Percentiles rank a stretch among this genome's conserved stretches.
phyloP scores from a whole-genome alignment of 169 alveolate species.

The Amoebophrya sp. region DNA sequence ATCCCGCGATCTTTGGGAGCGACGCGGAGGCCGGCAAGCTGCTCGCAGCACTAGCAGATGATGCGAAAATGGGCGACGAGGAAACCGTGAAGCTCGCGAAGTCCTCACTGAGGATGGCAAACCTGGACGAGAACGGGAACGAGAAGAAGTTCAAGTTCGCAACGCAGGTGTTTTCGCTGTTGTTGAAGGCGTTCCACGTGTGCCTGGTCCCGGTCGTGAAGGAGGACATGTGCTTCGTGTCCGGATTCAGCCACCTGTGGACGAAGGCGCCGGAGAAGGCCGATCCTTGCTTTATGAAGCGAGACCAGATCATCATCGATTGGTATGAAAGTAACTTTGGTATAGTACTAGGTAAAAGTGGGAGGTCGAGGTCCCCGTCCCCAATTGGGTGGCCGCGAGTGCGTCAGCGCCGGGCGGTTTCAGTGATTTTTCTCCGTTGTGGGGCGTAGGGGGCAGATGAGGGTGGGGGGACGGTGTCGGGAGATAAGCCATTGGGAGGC shows the following conservation, averaged over 20 bases:
- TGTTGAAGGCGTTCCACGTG: background rate
- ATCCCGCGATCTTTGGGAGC: background rate
- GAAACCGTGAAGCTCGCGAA: background rate
- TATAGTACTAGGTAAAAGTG: too few relatives aligned
- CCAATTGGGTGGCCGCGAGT: too few relatives aligned
- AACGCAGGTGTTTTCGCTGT: background rate
- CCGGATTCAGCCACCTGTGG: background rate
- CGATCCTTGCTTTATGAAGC: too few relatives aligned
- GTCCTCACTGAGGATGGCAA: background rate
- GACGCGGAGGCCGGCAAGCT: background rate
- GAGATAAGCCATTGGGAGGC: too few relatives aligned
- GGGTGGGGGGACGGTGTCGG: too few relatives aligned
- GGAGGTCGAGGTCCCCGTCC: too few relatives aligned
- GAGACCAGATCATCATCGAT: too few relatives aligned
- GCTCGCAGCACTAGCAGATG: background rate
- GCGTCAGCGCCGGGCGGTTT: too few relatives aligned
- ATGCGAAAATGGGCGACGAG: background rate
- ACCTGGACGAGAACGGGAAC: background rate
- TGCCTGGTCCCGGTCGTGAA: background rate
- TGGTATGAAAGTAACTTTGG: too few relatives aligned
- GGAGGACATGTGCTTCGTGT: background rate
- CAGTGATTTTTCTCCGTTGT: too few relatives aligned
- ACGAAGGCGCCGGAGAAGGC: background rate
- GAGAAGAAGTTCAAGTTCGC: background rate
- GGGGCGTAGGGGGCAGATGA: too few relatives aligned